Evolutionary conservation across 331 rosid genomes (phyloP).

Genomic region (Spiraea crenata): DNA sequence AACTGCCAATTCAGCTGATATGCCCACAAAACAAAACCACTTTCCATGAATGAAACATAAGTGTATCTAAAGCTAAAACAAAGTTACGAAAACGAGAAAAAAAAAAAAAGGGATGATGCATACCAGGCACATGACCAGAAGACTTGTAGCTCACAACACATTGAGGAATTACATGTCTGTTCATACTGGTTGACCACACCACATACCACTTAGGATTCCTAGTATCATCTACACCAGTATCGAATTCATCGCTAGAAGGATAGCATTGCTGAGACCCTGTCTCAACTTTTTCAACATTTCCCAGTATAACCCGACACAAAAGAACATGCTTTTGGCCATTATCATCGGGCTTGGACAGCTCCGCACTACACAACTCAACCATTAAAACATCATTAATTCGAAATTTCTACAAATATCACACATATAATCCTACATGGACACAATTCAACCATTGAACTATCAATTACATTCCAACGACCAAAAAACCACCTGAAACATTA

Average conservation of each 20-base stretch:
- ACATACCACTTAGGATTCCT: constrained; percentile 50
- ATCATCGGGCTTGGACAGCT: constrained; percentile 38
- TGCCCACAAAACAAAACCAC: neutral
- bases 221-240: constrained; percentile 54
- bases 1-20: constrained; percentile 31
- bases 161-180: constrained; percentile 51
- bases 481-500: constrained; percentile 4
- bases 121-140: constrained; percentile 28
- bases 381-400: neutral
- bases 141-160: constrained; percentile 59
- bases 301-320: constrained; percentile 59
- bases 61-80: no score
- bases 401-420: no score
- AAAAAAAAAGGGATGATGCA: neutral
- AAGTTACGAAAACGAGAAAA: neutral
- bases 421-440: no score
- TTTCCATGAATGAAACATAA: constrained; percentile 8
- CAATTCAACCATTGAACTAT: neutral
- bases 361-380: constrained; percentile 35
- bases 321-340: constrained; percentile 48
- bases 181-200: constrained; percentile 53
- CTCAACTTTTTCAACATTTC: constrained; percentile 52
- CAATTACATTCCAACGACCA: neutral
- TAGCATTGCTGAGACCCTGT: constrained; percentile 41
- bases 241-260: constrained; percentile 45